Evolutionary conservation across 2,329 filamentous ascomycete genomes (phyloP).

Genomic region (Penicillium expansum): DNA sequence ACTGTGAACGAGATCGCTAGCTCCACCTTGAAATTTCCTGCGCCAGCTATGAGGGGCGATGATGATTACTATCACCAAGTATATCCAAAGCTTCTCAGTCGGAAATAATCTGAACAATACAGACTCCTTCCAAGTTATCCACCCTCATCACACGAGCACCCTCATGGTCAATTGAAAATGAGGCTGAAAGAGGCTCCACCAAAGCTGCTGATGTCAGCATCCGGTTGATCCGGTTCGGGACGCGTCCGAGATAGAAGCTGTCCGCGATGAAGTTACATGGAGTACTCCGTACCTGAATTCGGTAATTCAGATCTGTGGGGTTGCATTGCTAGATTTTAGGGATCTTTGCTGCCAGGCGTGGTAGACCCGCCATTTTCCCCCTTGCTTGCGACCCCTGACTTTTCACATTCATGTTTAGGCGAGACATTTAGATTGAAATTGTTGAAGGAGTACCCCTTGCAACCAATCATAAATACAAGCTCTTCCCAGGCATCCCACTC

Average conservation of each 20-base stretch:
- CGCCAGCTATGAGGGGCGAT: not conserved
- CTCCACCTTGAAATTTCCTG: not conserved
- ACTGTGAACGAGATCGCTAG: not conserved
- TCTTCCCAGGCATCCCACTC: not conserved
- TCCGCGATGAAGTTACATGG: not conserved
- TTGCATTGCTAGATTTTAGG: not conserved
- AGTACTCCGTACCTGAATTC: not conserved
- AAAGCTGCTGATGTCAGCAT: constrained; percentile 1
- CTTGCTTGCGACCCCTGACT: not conserved
- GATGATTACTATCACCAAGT: not conserved
- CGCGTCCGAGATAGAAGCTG: not conserved
- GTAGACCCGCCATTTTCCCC: not conserved
- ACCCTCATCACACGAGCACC: not conserved
- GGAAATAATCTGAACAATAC: not conserved
- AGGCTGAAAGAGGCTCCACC: not conserved
- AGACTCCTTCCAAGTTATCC: not conserved
- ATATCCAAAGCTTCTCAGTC: not conserved
- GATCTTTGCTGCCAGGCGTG: not conserved
- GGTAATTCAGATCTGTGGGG: not conserved
- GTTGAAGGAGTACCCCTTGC: not conserved
- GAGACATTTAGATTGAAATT: not conserved
- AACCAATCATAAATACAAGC: not conserved
- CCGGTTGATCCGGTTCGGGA: not conserved
- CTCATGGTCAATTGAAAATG: not conserved
- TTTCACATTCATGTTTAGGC: not conserved